These are phyloP conservation scores for Vinca minor DNA, from an alignment of 257 asterid genomes.

Conservation along the genomic window DNA sequence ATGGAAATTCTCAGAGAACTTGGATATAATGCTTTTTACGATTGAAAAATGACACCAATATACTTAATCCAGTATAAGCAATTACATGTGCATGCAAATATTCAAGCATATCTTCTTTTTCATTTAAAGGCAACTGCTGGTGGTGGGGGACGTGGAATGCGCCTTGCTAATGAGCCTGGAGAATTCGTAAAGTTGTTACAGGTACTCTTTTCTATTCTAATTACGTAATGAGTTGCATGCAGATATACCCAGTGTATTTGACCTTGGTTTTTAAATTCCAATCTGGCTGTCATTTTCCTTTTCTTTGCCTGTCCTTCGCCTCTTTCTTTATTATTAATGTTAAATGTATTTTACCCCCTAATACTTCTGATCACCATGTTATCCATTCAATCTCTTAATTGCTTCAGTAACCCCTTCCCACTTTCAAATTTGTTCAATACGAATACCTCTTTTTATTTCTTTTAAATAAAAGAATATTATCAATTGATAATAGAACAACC, in stretches of 20 bases:
- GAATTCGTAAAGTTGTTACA: constrained; percentile 95
- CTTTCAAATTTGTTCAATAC: too few relatives aligned
- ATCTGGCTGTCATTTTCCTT: neutral
- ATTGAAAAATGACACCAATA: too few relatives aligned
- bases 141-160: constrained; percentile 99
- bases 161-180: constrained; percentile 84
- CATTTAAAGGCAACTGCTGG: constrained; percentile 92
- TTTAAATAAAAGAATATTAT: too few relatives aligned
- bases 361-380: too few relatives aligned
- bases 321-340: too few relatives aligned
- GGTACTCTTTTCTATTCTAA: constrained; percentile 32
- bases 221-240: neutral
- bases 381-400: too few relatives aligned
- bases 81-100: neutral
- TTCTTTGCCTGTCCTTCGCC: neutral
- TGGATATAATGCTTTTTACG: neutral
- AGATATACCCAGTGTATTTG: neutral
- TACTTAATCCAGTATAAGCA: neutral
- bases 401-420: too few relatives aligned
- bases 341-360: too few relatives aligned
- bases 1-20: neutral
- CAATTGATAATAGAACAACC: too few relatives aligned
- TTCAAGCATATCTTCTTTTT: constrained; percentile 18
- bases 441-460: too few relatives aligned
- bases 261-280: neutral